phyloP scores from a whole-genome alignment of 2,329 filamentous ascomycete genomes.

The Colletotrichum echinochloae region DNA sequence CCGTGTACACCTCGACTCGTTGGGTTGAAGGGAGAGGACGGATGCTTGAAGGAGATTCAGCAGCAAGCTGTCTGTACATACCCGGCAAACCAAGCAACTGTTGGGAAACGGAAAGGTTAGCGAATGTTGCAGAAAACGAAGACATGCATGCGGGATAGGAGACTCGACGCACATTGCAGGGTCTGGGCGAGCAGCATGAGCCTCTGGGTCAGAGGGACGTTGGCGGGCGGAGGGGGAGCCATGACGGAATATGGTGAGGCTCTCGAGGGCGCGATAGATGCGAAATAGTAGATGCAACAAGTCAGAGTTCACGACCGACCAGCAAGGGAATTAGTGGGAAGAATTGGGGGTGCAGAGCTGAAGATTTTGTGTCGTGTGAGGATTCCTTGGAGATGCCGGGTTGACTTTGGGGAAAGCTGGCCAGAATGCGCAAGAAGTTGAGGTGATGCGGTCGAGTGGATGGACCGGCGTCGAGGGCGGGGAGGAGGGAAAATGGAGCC shows the following conservation, averaged over 20 bases:
- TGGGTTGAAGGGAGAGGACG: conserved; percentile 33
- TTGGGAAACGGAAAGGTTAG: conserved; percentile 51
- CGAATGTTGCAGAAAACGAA: conserved; percentile 43
- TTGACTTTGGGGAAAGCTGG: conserved; percentile 35
- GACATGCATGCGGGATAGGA: conserved; percentile 32
- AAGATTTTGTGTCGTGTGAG: conserved; percentile 25
- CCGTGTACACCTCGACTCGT: conserved; percentile 2
- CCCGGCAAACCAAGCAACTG: conserved; percentile 85
- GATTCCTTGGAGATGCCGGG: conserved; percentile 26
- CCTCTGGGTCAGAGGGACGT: conserved; percentile 78
- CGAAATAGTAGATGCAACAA: conserved; percentile 10
- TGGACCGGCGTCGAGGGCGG: conserved; percentile 13
- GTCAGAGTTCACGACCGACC: not conserved
- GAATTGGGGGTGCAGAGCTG: conserved; percentile 9
- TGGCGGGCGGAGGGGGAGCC: conserved; percentile 77
- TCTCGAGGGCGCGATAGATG: conserved; percentile 14
- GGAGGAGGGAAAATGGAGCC: conserved; percentile 34
- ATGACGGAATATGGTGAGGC: conserved; percentile 22
- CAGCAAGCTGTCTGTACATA: conserved; percentile 61
- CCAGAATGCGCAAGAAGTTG: conserved; percentile 40
- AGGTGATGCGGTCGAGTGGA: conserved; percentile 37
- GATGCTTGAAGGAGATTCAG: conserved; percentile 32
- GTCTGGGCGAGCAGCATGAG: conserved; percentile 85
- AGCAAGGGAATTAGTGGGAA: not conserved
- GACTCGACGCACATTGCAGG: conserved; percentile 80